A percentile compares a stretch with the other conserved stretches of the same genome.
These are phyloP conservation scores for Beta corolliflora DNA, from an alignment of 179 eudicot genomes.

Conservation along the genomic window DNA sequence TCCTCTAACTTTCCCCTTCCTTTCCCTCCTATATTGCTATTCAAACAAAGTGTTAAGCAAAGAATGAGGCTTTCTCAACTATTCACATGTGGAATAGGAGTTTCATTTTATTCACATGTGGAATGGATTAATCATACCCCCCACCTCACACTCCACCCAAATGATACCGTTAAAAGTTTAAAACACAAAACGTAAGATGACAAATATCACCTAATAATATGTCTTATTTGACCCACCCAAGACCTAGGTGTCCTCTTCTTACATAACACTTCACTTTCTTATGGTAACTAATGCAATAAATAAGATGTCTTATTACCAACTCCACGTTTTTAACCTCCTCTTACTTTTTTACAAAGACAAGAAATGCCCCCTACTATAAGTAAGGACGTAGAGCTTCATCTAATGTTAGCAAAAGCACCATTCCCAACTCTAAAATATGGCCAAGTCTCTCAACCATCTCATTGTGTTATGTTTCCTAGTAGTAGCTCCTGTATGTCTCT, in stretches of 20 bases:
- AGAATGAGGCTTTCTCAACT: no score
- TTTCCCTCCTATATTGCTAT: no score
- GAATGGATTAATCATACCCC: not conserved
- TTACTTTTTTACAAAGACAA: not conserved
- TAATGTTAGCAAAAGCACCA: not conserved
- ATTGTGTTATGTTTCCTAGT: conserved; percentile 23
- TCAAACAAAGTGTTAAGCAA: no score
- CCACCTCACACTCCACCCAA: not conserved
- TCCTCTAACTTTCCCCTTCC: no score
- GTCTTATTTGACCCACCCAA: conserved; percentile 24
- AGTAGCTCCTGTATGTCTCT: conserved; percentile 29
- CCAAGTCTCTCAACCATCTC: conserved; percentile 20
- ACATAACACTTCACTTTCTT: conserved; percentile 12
- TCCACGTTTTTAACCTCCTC: conserved; percentile 23
- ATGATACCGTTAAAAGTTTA: conserved; percentile 10
- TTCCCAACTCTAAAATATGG: conserved; percentile 17
- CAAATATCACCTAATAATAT: conserved; percentile 23
- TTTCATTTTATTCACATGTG: not conserved
- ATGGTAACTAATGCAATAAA: conserved; percentile 14
- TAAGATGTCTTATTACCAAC: conserved; percentile 36
- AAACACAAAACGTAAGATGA: not conserved
- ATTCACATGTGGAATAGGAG: no score
- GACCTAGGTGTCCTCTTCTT: conserved; percentile 10
- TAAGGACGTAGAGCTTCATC: conserved; percentile 2
- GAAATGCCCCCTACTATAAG: conserved; percentile 13